phyloP scores from a whole-genome alignment of 768 basidiomycete genomes.

The Porphyrellus cyaneotinctus region DNA sequence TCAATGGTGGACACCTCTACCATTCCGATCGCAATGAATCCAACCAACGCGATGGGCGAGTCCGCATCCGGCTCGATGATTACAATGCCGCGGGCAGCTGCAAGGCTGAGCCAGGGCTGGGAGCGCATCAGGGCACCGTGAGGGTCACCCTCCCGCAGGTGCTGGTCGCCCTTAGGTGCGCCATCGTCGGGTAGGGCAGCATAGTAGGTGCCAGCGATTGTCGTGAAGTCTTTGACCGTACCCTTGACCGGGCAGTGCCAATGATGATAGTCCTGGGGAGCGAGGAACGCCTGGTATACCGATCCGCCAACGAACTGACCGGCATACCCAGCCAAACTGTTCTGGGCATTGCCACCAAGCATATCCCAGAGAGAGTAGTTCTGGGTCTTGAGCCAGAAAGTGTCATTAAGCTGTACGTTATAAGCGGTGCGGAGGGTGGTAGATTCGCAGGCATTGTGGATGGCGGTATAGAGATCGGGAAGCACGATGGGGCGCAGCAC shows the following conservation, averaged over 20 bases:
- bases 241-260: slow-evolving; percentile 53
- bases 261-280: slow-evolving; percentile 51
- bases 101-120: slow-evolving; percentile 40
- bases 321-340: background rate
- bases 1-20: slow-evolving; percentile 58
- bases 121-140: slow-evolving; percentile 25
- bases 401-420: slow-evolving; percentile 39
- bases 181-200: slow-evolving; percentile 14
- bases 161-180: background rate
- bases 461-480: slow-evolving; percentile 25
- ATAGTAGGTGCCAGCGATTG: slow-evolving; percentile 27
- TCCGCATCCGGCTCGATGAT: slow-evolving; percentile 49
- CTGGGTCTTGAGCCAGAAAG: slow-evolving; percentile 59
- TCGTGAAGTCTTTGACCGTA: background rate
- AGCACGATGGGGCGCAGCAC: background rate
- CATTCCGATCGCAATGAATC: slow-evolving; percentile 59
- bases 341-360: slow-evolving; percentile 28
- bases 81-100: slow-evolving; percentile 49
- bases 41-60: slow-evolving; percentile 46
- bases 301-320: slow-evolving; percentile 32
- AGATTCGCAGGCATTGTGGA: slow-evolving; percentile 54
- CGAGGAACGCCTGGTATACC: slow-evolving; percentile 55
- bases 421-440: slow-evolving; percentile 33
- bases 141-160: slow-evolving; percentile 5
- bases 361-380: slow-evolving; percentile 56